Base-by-base conservation (phyloP, 2,329 filamentous ascomycete genomes). In the Akanthomyces dipterigenus region DNA sequence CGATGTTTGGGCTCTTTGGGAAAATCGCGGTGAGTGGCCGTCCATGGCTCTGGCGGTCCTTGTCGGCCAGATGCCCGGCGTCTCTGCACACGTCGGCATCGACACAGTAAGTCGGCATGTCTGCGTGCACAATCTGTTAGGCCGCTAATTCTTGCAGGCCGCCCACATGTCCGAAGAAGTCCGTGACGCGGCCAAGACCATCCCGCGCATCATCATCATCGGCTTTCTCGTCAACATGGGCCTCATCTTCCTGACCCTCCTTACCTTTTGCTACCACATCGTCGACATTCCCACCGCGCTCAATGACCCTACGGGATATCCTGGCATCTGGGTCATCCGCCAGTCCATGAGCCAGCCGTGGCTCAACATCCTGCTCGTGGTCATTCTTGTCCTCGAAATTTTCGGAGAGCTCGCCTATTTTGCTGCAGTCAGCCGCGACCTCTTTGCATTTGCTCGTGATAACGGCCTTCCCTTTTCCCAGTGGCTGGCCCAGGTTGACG, bases 81-180 rank as follows among this genome's bases (percentile, higher is more conserved):
- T 64, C 7, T n/a, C 40, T 42, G 45, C 51, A 11, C 62, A 63
- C n/a, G 55, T 62, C 18, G 65, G 64, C 8, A 45, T 63, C 8
- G 65, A 65, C 36, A 62, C 60, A 7, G 63, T 62, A 54, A 48
- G 61, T 54, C 2, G 20, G 5, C 6, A 18, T 42, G 9, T 38
- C 24, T 12, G 9, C 24, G 16, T 45, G 28, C 42, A 18, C 12
- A 24, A 7, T 5, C 49, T 5, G 18, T 11, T 2, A 9, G 11
- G 18, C 48, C 31, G 2, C n/a, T 18, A 58, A 12, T 0, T 18
- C 3, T 16, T 12, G 1, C 20, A 65, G 63, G 63, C 55, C 16
- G 62, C 54, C 22, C 63, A 64, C 62, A 63, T 66, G 58, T 42
- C 63, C 7, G 64, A 65, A 20, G 63, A 65, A 45, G 64, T 65